Percentiles rank a stretch among this genome's conserved stretches.
These are phyloP conservation scores for Ascosphaera aggregata DNA, from an alignment of 2,329 filamentous ascomycete species.

Conservation along the genomic window DNA sequence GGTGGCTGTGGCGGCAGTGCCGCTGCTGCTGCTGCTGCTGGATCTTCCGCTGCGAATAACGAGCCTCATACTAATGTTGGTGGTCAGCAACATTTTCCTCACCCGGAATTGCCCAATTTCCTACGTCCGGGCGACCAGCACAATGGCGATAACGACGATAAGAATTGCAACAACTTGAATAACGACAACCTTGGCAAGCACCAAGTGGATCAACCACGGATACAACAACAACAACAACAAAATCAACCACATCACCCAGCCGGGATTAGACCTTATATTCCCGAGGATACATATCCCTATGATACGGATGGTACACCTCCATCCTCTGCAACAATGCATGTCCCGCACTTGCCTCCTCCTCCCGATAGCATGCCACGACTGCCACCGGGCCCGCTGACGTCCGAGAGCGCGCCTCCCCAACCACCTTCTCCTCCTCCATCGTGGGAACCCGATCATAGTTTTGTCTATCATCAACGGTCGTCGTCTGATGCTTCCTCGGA, in stretches of 20 bases:
- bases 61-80: background rate
- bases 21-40: background rate
- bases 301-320: background rate
- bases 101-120: background rate
- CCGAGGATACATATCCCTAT: background rate
- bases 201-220: background rate
- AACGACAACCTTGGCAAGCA: background rate
- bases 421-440: background rate
- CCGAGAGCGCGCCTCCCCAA: background rate
- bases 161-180: background rate
- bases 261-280: background rate
- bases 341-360: constrained; percentile 1
- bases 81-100: background rate
- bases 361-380: constrained; percentile 2
- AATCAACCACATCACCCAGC: background rate
- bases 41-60: background rate
- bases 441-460: background rate
- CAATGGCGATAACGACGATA: background rate
- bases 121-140: background rate
- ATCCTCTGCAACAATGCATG: background rate
- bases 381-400: background rate
- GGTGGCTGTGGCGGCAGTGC: background rate
- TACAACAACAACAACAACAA: background rate
- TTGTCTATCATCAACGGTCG: background rate
- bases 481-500: background rate